Evolutionary conservation across 2,329 filamentous ascomycete genomes (phyloP), one percentile per base, ranked within the genome.

Genomic region (Magnaporthiopsis rhizophila): DNA sequence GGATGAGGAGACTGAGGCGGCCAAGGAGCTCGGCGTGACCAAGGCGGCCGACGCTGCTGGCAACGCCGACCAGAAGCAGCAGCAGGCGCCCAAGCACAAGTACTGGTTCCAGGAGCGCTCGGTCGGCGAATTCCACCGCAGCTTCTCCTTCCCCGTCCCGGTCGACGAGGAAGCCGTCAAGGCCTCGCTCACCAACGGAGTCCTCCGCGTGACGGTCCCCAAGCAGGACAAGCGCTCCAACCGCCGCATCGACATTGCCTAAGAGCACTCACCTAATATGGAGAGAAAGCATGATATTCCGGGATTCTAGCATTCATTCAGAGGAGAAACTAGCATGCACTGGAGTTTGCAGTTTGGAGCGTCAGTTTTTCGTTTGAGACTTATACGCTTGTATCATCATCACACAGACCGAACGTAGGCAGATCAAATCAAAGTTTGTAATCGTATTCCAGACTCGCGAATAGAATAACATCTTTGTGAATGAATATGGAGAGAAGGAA

Each of bases 41-140:
- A 69, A 74, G 57, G 65, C 81, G 65, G 72, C 76, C 53, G 73
- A 74, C 58, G 68, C 70, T 30, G 71, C 71, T 45, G 69, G 69
- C 66, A 64, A 73, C 56, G 58, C 65, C 30, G 65, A 69, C 62
- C 30, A 67, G 62, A 62, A 65, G 67, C 62, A 62, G 61, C 58
- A 65, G 65, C 34, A 36, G 34, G 53, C 65, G 66, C 65, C 69
- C 64, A 62, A 68, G 68, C 67, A 72, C 63, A 65, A 65, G 65
- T 93, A 87, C 81, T 94, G 90, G 90, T 78, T 87, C 67, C 80
- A 81, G 50, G 87, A 90, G 77, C 86, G 87, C 69, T 83, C 80
- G 66, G 77, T 88, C 65, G 88, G 88, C 73, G 82, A 87, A 68
- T 91, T 91, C 77, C 81, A 83, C 61, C 84, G 89, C 67, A 84